A percentile compares a stretch with the other conserved stretches of the same genome.
Conservation (phyloP, 2,329 filamentous ascomycete species). For the Apiospora phragmitis region DNA sequence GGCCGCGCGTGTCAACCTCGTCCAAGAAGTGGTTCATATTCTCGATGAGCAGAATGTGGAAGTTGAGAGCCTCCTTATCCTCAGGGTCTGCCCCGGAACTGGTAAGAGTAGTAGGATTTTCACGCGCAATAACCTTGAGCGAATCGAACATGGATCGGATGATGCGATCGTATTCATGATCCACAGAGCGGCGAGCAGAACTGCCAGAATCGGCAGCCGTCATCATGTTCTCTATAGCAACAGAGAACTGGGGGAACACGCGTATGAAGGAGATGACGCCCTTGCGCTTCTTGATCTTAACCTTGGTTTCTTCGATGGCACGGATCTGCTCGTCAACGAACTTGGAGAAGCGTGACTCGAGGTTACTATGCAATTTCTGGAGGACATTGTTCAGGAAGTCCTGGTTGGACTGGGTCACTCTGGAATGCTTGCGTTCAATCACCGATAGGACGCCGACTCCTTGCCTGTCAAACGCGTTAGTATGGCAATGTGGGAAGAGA, state of each 20-base stretch:
- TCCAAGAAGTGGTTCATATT: slow-evolving; percentile 99
- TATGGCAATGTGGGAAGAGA: slow-evolving; percentile 21
- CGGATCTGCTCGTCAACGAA: slow-evolving; percentile 95
- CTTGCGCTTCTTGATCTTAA: slow-evolving; percentile 98
- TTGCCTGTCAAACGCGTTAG: slow-evolving; percentile 56
- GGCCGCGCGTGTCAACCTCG: slow-evolving; percentile 75
- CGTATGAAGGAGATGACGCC: slow-evolving; percentile 95
- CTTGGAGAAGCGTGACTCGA: slow-evolving; percentile 77
- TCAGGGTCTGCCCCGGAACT: slow-evolving; percentile 60
- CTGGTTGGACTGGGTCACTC: slow-evolving; percentile 87
- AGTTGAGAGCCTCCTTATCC: slow-evolving; percentile 96
- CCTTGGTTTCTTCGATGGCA: slow-evolving; percentile 96
- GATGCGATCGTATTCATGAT: slow-evolving; percentile 84
- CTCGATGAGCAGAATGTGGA: slow-evolving; percentile 95
- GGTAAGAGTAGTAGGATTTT: slow-evolving; percentile 56
- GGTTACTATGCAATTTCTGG: slow-evolving; percentile 73
- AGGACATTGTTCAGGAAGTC: slow-evolving; percentile 82
- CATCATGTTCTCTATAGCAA: slow-evolving; percentile 82
- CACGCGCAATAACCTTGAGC: slow-evolving; percentile 86
- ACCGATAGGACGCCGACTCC: slow-evolving; percentile 82
- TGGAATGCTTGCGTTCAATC: slow-evolving; percentile 75
- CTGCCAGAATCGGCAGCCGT: slow-evolving; percentile 55
- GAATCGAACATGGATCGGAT: slow-evolving; percentile 97
- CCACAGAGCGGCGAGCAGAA: slow-evolving; percentile 73
- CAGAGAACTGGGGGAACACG: slow-evolving; percentile 85